Base-by-base conservation (phyloP, 2,329 filamentous ascomycete species). In the Daldinia sp. region DNA sequence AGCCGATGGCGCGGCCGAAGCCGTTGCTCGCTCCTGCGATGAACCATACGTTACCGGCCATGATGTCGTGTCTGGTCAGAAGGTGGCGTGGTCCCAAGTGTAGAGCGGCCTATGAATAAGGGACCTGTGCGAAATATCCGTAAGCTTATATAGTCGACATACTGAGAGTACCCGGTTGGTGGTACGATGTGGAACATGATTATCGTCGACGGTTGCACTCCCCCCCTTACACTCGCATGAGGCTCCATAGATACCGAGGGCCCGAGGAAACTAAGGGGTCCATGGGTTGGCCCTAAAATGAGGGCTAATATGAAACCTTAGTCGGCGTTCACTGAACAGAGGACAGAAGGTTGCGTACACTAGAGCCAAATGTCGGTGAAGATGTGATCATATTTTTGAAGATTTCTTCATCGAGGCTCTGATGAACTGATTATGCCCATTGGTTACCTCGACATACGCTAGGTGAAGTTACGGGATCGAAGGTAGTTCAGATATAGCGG, bases 11-110 rank as follows among this genome's bases (percentile, higher is more conserved):
- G 4, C 78, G 77, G 6, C 86, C 86, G 65, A 88, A 84, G 57
- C 86, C 86, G 18, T 82, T 85, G 23, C 84, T 85, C 51, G 81
- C 81, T 28, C 84, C 86, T 10, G 82, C 83, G 73, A 88, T 83
- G 77, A 88, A 82, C 85, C 86, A 88, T 33, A 85, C 80, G 50
- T 77, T 77, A 39, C 61, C 66, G 39, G 68, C 55, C 71, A 73
- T 72, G 57, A 15, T 69, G 60, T 54, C 61, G 20, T 42, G 5
- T 56, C 35, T 54, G 10, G n/a, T 42, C 20, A 53, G 37, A 62
- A 41, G 9, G 3, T n/a, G 20, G n/a, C n/a, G 10, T 23, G 10
- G 13, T 28, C 42, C 6, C 23, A 4, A 10, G 10, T 35, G 6
- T 46, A 55, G 23, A 30, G 23, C 12, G 5, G 12, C 12, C 23